These are phyloP conservation scores for Pseudocohnilembus persalinus DNA, from an alignment of 169 alveolate species.

Conservation along the genomic window DNA sequence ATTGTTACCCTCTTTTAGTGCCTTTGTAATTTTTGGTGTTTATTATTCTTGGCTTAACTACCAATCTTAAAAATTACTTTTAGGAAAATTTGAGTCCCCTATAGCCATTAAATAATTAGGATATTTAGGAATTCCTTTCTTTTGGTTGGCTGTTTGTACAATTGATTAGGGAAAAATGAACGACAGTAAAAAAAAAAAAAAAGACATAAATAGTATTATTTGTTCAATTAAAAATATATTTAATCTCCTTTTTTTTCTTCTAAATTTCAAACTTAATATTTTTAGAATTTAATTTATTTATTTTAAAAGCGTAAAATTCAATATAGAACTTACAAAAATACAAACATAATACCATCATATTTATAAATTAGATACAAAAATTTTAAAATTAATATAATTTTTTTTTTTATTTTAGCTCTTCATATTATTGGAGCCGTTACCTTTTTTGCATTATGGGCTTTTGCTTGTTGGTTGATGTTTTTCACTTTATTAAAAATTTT, in stretches of 20 bases:
- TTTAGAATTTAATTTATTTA: too few species aligned
- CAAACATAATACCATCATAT: too few species aligned
- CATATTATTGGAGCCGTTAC: not conserved
- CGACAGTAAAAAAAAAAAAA: not conserved
- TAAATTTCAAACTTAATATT: too few species aligned
- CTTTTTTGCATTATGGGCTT: not conserved
- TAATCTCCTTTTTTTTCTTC: too few species aligned
- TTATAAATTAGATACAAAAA: too few species aligned
- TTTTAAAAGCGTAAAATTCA: too few species aligned
- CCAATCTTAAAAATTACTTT: too few species aligned
- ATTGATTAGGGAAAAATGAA: not conserved
- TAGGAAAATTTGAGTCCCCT: not conserved
- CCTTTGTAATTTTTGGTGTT: not conserved
- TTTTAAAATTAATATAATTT: too few species aligned
- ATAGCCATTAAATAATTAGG: not conserved
- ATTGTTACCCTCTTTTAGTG: not conserved
- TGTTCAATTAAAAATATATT: too few species aligned
- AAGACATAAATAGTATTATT: too few species aligned
- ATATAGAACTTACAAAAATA: too few species aligned
- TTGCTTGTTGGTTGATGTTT: not conserved
- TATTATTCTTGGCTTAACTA: not conserved
- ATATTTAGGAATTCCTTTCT: not conserved
- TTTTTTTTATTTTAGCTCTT: not conserved
- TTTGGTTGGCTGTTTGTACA: not conserved
- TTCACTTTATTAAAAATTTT: not conserved